A percentile compares a stretch with the other conserved stretches of the same genome.
phyloP scores from a whole-genome alignment of 164 flowering plant species.

The Vitis rotundifolia region DNA sequence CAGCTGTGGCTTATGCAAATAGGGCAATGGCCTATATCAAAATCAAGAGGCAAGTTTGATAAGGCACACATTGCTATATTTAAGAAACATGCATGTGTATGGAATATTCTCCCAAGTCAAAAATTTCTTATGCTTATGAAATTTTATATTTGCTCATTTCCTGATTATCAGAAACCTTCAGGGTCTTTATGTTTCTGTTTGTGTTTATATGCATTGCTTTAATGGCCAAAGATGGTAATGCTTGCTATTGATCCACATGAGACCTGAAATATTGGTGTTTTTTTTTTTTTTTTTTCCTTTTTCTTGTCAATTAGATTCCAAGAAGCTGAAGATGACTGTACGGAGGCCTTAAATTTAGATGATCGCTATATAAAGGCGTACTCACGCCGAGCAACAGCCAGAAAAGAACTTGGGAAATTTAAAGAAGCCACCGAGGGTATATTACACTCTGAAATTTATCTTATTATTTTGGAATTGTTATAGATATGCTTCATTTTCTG shows the following conservation, averaged over 20 bases:
- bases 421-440: slow-evolving; percentile 83
- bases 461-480: not conserved
- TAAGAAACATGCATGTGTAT: not conserved
- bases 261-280: not conserved
- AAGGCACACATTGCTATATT: not conserved
- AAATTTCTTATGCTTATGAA: not conserved
- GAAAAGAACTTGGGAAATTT: slow-evolving; percentile 86
- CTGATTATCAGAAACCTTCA: not conserved
- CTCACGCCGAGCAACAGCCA: slow-evolving; percentile 94
- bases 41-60: slow-evolving; percentile 55
- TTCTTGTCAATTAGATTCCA: slow-evolving; percentile 46
- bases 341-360: slow-evolving; percentile 92
- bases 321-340: slow-evolving; percentile 94
- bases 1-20: slow-evolving; percentile 91
- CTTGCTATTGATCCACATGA: not conserved
- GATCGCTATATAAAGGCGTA: slow-evolving; percentile 96
- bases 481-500: not conserved
- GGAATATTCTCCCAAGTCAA: not conserved
- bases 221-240: not conserved
- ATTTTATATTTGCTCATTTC: not conserved
- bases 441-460: not conserved
- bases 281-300: not conserved
- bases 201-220: not conserved
- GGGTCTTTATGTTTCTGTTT: not conserved
- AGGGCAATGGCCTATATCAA: slow-evolving; percentile 96